A percentile compares a stretch with the other conserved stretches of the same genome.
These are phyloP conservation scores for Fusarium chaquense DNA, from an alignment of 2,329 filamentous ascomycete genomes.

Conservation along the genomic window DNA sequence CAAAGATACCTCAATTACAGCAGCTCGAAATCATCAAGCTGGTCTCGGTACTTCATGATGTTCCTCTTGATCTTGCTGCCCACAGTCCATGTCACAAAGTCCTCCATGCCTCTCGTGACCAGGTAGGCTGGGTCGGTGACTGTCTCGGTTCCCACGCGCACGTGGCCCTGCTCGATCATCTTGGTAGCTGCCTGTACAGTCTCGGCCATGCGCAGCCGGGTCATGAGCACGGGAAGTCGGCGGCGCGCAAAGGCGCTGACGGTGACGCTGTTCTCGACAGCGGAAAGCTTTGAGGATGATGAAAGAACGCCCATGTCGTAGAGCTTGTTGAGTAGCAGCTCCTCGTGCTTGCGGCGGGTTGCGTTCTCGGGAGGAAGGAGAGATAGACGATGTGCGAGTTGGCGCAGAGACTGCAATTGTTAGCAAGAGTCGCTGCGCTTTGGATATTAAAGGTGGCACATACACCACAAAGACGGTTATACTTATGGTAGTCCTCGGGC, in stretches of 20 bases:
- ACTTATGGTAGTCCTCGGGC: slow-evolving; percentile 82
- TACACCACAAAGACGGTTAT: slow-evolving; percentile 76
- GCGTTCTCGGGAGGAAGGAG: slow-evolving; percentile 83
- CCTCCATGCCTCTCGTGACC: slow-evolving; percentile 90
- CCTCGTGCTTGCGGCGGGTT: slow-evolving; percentile 85
- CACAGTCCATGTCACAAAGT: slow-evolving; percentile 96
- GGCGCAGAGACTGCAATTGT: slow-evolving; percentile 75
- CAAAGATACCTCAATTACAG: slow-evolving; percentile 62
- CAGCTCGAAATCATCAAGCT: slow-evolving; percentile 95
- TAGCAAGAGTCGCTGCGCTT: slow-evolving; percentile 41
- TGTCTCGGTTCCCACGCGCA: slow-evolving; percentile 89
- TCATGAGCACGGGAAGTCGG: slow-evolving; percentile 90
- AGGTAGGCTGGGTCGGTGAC: slow-evolving; percentile 91
- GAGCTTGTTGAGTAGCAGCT: slow-evolving; percentile 89
- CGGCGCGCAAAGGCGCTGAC: slow-evolving; percentile 90
- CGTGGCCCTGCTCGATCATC: slow-evolving; percentile 94
- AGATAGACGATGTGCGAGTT: slow-evolving; percentile 89
- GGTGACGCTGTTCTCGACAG: slow-evolving; percentile 88
- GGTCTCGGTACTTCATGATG: slow-evolving; percentile 94
- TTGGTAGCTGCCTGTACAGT: slow-evolving; percentile 85
- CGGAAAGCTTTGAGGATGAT: slow-evolving; percentile 79
- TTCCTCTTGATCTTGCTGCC: slow-evolving; percentile 97
- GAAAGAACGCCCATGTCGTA: slow-evolving; percentile 91
- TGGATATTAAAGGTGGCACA: slow-evolving; percentile 44
- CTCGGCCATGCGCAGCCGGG: slow-evolving; percentile 89